These are phyloP conservation scores for Lichtheimia hyalospora DNA, from an alignment of 371 early-diverging fungal genomes.

Conservation along the genomic window DNA sequence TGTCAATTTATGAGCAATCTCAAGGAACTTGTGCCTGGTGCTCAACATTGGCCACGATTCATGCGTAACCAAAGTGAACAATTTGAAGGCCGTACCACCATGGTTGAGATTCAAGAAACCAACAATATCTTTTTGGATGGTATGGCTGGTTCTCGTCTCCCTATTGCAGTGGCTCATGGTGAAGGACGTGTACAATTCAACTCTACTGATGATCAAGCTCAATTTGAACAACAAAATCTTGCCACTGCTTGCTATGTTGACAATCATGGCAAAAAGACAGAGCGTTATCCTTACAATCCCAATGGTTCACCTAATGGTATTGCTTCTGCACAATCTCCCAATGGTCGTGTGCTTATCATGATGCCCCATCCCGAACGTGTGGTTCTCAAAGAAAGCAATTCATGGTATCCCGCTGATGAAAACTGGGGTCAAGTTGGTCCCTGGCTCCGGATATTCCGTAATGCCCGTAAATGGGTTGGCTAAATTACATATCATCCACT, in stretches of 20 bases:
- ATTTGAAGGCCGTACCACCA: conserved; percentile 90
- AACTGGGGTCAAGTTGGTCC: conserved; percentile 79
- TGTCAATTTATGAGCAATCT: conserved; percentile 95
- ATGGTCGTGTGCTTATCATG: conserved; percentile 89
- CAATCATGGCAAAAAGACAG: conserved; percentile 72
- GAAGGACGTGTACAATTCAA: conserved; percentile 91
- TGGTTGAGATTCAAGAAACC: conserved; percentile 63
- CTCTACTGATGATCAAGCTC: conserved; percentile 31
- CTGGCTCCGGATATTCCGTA: conserved; percentile 85
- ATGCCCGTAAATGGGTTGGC: conserved; percentile 80
- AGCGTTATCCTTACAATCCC: conserved; percentile 92
- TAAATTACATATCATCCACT: background rate
- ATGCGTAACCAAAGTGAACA: conserved; percentile 88
- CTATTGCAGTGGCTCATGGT: conserved; percentile 96
- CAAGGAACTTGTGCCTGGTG: conserved; percentile 79
- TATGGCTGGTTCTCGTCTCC: conserved; percentile 90
- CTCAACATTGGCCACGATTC: conserved; percentile 88
- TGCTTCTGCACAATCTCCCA: conserved; percentile 78
- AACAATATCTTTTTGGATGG: conserved; percentile 78
- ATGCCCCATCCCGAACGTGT: conserved; percentile 99
- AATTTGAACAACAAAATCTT: conserved; percentile 50
- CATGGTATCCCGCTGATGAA: conserved; percentile 76
- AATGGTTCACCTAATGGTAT: conserved; percentile 91
- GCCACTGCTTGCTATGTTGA: conserved; percentile 80
- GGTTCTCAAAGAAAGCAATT: conserved; percentile 79